A percentile compares a stretch with the other conserved stretches of the same genome.
Evolutionary conservation across 192 early-diverging fungal species (phyloP).

Genomic region (Dissophora globulifera): DNA sequence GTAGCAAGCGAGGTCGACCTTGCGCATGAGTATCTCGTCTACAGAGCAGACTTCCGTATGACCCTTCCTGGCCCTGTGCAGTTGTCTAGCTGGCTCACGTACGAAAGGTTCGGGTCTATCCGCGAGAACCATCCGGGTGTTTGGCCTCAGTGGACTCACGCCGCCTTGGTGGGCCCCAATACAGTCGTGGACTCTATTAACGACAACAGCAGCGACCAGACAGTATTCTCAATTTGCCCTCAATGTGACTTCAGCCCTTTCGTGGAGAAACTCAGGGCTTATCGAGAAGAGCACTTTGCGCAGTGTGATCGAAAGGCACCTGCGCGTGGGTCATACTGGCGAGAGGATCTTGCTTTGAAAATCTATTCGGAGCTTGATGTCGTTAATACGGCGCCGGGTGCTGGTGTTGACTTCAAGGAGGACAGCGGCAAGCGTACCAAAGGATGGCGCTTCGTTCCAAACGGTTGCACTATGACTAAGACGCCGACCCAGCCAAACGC

Average conservation of each 20-base stretch:
- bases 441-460: conserved; percentile 46
- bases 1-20: background rate
- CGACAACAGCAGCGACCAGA: background rate
- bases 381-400: conserved; percentile 20
- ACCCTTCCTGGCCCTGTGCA: conserved; percentile 28
- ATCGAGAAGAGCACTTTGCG: conserved; percentile 19
- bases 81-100: conserved; percentile 29
- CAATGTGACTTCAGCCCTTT: conserved; percentile 15
- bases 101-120: conserved; percentile 25
- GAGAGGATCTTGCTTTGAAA: conserved; percentile 19
- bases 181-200: background rate
- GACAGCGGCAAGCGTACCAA: background rate
- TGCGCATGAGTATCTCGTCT: background rate
- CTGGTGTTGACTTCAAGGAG: conserved; percentile 3
- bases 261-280: conserved; percentile 8
- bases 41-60: conserved; percentile 40
- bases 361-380: conserved; percentile 19
- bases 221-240: conserved; percentile 26
- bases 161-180: conserved; percentile 12
- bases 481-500: conserved; percentile 12
- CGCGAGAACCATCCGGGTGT: conserved; percentile 25
- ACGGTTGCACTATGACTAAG: conserved; percentile 36
- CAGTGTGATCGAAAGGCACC: conserved; percentile 40
- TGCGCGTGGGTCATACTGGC: conserved; percentile 35
- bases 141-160: conserved; percentile 45